Conservation (phyloP, 441 rosid species). For the Omphalea diandra region DNA sequence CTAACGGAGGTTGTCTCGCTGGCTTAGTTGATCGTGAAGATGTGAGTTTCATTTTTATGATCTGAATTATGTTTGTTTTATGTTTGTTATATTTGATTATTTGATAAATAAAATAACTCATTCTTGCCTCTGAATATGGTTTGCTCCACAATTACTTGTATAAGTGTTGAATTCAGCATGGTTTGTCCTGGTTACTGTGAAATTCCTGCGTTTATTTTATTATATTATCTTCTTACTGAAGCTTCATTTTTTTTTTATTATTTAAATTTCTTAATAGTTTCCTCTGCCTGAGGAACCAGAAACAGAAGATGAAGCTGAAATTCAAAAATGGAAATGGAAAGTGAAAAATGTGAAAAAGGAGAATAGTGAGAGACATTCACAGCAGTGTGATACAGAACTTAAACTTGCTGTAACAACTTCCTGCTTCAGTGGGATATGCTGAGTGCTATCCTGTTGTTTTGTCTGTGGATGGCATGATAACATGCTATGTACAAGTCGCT, state of each 20-base stretch:
- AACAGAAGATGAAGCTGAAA: slow-evolving; percentile 63
- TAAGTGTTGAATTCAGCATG: neutral
- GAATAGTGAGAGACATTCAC: slow-evolving; percentile 90
- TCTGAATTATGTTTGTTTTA: slow-evolving; percentile 14
- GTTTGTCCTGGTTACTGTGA: neutral
- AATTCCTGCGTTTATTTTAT: slow-evolving; percentile 4
- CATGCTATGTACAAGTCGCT: slow-evolving; percentile 95
- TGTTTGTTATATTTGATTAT: neutral
- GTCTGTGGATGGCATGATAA: slow-evolving; percentile 28
- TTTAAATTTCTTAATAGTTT: slow-evolving; percentile 44
- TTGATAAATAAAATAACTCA: no score
- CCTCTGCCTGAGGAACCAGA: slow-evolving; percentile 72
- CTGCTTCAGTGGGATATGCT: slow-evolving; percentile 20
- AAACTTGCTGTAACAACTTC: slow-evolving; percentile 83
- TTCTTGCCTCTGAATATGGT: no score
- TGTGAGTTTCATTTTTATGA: slow-evolving; percentile 43
- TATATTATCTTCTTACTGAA: neutral
- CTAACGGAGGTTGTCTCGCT: slow-evolving; percentile 75
- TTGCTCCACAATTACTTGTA: neutral
- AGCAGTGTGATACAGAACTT: slow-evolving; percentile 91
- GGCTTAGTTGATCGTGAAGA: slow-evolving; percentile 92
- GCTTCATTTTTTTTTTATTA: slow-evolving; percentile 9
- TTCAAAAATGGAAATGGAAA: slow-evolving; percentile 87
- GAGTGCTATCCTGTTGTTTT: slow-evolving; percentile 19
- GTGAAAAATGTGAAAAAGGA: slow-evolving; percentile 54